A percentile compares a stretch with the other conserved stretches of the same genome.
phyloP scores from a whole-genome alignment of 306 rosid genomes.

The Dryas octopetala region DNA sequence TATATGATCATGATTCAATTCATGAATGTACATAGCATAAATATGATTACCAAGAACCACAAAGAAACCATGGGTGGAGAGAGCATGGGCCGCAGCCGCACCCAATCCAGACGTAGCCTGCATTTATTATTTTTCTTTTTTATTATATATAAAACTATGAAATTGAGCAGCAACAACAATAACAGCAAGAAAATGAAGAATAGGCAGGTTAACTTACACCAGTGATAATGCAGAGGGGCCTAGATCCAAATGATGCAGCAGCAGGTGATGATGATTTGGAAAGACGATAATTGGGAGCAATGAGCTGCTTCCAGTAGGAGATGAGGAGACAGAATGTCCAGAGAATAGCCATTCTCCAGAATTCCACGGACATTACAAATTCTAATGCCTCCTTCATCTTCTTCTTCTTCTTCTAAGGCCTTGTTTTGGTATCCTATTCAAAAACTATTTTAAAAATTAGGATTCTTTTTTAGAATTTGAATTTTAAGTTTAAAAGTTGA shows the following conservation, averaged over 20 bases:
- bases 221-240: constrained; percentile 74
- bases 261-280: constrained; percentile 27
- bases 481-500: too few species aligned
- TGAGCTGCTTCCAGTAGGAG: constrained; percentile 48
- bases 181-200: background rate
- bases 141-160: background rate
- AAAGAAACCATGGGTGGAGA: constrained; percentile 65
- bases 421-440: too few species aligned
- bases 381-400: background rate
- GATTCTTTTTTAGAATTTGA: too few species aligned
- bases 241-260: background rate
- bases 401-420: background rate
- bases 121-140: background rate
- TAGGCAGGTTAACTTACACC: constrained; percentile 48
- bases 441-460: too few species aligned
- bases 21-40: background rate
- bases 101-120: constrained; percentile 97
- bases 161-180: background rate
- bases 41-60: constrained; percentile 60
- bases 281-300: constrained; percentile 27
- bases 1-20: too few species aligned
- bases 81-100: constrained; percentile 66
- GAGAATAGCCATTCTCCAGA: constrained; percentile 71
- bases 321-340: constrained; percentile 46
- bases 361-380: constrained; percentile 29